A percentile compares a stretch with the other conserved stretches of the same genome.
phyloP scores from a whole-genome alignment of 1,284 basidiomycete species.

The Leccinum ponderosum region DNA sequence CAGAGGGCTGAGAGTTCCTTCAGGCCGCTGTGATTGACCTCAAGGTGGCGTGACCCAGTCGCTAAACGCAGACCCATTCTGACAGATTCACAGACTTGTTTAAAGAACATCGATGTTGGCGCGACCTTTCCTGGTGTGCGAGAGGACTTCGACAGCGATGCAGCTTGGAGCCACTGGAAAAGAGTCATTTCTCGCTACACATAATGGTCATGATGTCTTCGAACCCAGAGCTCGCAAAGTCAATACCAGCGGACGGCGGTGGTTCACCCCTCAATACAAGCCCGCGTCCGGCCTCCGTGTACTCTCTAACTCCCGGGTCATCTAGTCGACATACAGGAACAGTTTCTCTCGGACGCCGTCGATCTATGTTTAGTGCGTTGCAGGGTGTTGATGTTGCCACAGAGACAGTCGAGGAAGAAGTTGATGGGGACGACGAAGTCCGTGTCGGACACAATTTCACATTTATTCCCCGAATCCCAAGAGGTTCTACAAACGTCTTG shows the following conservation, averaged over 20 bases:
- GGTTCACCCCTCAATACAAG: conserved; percentile 41
- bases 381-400: no score
- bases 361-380: no score
- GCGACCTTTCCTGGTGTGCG: conserved; percentile 81
- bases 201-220: conserved; percentile 87
- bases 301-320: conserved; percentile 40
- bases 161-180: conserved; percentile 88
- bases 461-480: conserved; percentile 91
- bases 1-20: conserved; percentile 16
- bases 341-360: conserved; percentile 62
- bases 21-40: conserved; percentile 83
- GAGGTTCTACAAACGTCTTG: conserved; percentile 81
- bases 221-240: conserved; percentile 87
- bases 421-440: no score
- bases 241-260: conserved; percentile 57
- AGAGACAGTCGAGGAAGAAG: no score
- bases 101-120: conserved; percentile 90
- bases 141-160: conserved; percentile 83
- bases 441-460: conserved; percentile 9
- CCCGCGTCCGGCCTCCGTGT: conserved; percentile 57
- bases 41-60: conserved; percentile 52
- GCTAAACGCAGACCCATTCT: not conserved
- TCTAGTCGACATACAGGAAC: conserved; percentile 44
- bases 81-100: conserved; percentile 56
- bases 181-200: conserved; percentile 81